Evolutionary conservation across 805 yeast species (phyloP), one percentile per base, ranked within the genome.

Genomic region (Yarrowia porcina): DNA sequence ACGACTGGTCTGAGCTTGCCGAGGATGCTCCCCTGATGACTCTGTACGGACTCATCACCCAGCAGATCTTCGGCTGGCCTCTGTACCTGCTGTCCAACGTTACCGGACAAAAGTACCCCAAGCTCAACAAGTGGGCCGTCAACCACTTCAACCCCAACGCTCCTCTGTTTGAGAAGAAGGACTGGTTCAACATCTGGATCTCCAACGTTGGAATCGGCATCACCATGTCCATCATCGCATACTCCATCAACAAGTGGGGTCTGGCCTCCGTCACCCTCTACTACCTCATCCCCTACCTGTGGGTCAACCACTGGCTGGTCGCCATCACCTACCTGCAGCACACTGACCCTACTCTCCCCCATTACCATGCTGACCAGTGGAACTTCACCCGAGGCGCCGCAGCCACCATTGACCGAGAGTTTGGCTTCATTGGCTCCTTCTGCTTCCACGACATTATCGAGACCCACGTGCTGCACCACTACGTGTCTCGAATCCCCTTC

Each of bases 251-350:
- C 69, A 75, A 75, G 66, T 85, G 81, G 71, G 96, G 96, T 41
- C 79, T 76, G 39, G 85, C 83, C 76, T 80, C 82, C 72, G 76
- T 86, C 65, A 73, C 83, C 63, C 80, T 88, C 67, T 82, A 86
- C 79, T 89, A 90, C 87, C 78, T 86, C 66, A 66, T 89, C 38
- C 96, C 96, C 33, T 89, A 86, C 76, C 67, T 88, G 61, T 86
- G 86, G 76, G 90, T 87, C 67, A 89, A 89, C 83, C 96, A 90
- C 77, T 89, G 96, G 96, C 80, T 89, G 67, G 96, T 90, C 47
- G 88, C 88, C 75, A 88, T 89, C 74, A 89, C 96, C 39, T 90
- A 77, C 74, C 81, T 89, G 70, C 96, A 89, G 75, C 96, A 89
- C 77, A 82, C 94, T 17, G 93, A 88, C 74, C 84, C 89, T 30